Evolutionary conservation across 345 rosid species (phyloP).

Genomic region (Barbarea vulgaris): DNA sequence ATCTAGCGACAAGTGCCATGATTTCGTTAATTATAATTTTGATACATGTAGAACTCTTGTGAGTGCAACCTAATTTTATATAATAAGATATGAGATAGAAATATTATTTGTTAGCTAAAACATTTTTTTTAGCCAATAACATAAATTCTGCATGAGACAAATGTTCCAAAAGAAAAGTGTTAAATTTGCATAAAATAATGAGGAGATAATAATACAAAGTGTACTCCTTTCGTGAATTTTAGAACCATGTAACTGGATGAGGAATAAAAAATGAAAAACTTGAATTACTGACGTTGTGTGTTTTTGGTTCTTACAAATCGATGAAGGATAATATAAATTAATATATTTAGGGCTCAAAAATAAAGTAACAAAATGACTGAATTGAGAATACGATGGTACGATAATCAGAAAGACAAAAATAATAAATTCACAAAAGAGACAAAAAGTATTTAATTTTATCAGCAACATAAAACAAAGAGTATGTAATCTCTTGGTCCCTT

Average conservation of each 20-base stretch:
- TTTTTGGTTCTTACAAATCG: not conserved
- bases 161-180: too few species aligned
- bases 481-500: not conserved
- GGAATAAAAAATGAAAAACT: not conserved
- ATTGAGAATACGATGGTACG: conserved; percentile 24
- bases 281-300: not conserved
- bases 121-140: too few species aligned
- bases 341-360: not conserved
- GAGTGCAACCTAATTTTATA: too few species aligned
- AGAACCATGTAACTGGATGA: not conserved
- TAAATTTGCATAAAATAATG: too few species aligned
- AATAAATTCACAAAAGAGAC: conserved; percentile 33
- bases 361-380: conserved; percentile 31
- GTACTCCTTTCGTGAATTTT: not conserved
- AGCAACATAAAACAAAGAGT: conserved; percentile 32
- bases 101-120: too few species aligned
- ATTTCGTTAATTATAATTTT: too few species aligned
- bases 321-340: not conserved
- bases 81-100: too few species aligned
- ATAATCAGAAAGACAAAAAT: conserved; percentile 36
- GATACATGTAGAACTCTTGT: too few species aligned
- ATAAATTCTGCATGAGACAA: too few species aligned
- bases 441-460: conserved; percentile 7
- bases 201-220: not conserved
- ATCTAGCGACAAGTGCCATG: too few species aligned